Evolutionary conservation across 441 rosid species (phyloP), one percentile per base, ranked within the genome.

Genomic region (Viola pubescens): DNA sequence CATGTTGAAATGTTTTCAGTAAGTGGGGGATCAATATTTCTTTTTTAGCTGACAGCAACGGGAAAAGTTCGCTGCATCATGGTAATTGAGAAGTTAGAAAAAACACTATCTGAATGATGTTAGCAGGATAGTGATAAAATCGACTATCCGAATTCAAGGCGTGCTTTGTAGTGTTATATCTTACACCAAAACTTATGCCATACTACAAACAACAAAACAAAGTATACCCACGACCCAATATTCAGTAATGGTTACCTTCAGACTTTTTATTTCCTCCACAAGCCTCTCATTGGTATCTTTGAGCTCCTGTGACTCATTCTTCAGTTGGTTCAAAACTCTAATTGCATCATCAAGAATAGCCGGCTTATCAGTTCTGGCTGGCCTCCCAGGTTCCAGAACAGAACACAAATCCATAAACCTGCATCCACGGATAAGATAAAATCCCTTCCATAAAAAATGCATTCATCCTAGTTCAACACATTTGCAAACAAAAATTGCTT

Each of bases 261-360:
- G 78, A 71, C 62, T 69, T 79, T 83, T 84, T 52, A 92, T 83
- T 77, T 89, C 97, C 16, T 84, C 96, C 12, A 62, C 70, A 51
- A 92, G 77, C 76, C 76, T 89, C 53, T 84, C 86, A 72, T 87
- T 89, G 49, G 86, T 78, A 67, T 82, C 96, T 72, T 84, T 81
- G 63, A 87, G 86, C 74, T 87, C 91, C 66, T 80, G 84, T 59
- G 89, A 73, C 75, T 86, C 96, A 60, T 75, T 73, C 77, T 73
- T 82, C 19, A 92, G 84, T 62, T 84, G 94, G 63, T 76, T 87
- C 67, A 92, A 68, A 55, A 84, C 82, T 73, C 83, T 80, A 42
- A 89, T 81, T 3, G 98, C 94, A 64, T 92, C 94, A 67, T 87
- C 94, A 39, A 92, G 81, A 72, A 92, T 76, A 34, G 88, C 85